These are phyloP conservation scores for Wickerhamomyces sydowiorum DNA, from an alignment of 805 yeast species.

Conservation along the genomic window DNA sequence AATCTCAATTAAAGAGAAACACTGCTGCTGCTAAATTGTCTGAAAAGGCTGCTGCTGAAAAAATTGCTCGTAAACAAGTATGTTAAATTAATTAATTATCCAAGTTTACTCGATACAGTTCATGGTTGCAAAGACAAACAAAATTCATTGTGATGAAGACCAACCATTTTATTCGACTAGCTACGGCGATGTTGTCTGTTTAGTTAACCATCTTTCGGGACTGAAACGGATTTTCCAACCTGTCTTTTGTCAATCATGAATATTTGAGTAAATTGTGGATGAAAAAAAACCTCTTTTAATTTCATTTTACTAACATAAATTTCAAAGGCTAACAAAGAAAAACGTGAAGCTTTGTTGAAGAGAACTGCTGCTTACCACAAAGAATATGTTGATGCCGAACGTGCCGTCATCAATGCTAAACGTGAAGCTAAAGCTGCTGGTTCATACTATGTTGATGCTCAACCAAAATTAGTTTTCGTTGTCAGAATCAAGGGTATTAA, in stretches of 20 bases:
- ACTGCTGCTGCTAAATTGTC: slow-evolving; percentile 73
- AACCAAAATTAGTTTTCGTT: slow-evolving; percentile 90
- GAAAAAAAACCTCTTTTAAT: neutral
- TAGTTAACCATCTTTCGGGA: slow-evolving; percentile 79
- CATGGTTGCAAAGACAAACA: neutral
- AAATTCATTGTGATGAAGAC: slow-evolving; percentile 40
- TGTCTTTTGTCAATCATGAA: neutral
- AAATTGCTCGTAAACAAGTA: slow-evolving; percentile 75
- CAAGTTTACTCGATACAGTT: neutral
- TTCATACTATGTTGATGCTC: slow-evolving; percentile 92
- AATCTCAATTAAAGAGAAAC: slow-evolving; percentile 78
- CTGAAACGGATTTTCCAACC: slow-evolving; percentile 29
- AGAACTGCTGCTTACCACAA: slow-evolving; percentile 96
- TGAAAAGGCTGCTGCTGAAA: slow-evolving; percentile 76
- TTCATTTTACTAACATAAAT: slow-evolving; percentile 10
- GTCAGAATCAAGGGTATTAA: slow-evolving; percentile 99
- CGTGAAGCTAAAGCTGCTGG: slow-evolving; percentile 93
- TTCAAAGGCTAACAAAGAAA: slow-evolving; percentile 41
- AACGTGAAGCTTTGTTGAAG: slow-evolving; percentile 72
- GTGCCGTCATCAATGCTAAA: slow-evolving; percentile 79
- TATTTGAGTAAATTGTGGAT: neutral
- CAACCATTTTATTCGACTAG: slow-evolving; percentile 54
- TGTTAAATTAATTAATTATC: slow-evolving; percentile 34
- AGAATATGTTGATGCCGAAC: slow-evolving; percentile 91
- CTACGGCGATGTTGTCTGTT: slow-evolving; percentile 63